Evolutionary conservation across 371 early-diverging fungal genomes (phyloP).

Genomic region (Apophysomyces sp.): DNA sequence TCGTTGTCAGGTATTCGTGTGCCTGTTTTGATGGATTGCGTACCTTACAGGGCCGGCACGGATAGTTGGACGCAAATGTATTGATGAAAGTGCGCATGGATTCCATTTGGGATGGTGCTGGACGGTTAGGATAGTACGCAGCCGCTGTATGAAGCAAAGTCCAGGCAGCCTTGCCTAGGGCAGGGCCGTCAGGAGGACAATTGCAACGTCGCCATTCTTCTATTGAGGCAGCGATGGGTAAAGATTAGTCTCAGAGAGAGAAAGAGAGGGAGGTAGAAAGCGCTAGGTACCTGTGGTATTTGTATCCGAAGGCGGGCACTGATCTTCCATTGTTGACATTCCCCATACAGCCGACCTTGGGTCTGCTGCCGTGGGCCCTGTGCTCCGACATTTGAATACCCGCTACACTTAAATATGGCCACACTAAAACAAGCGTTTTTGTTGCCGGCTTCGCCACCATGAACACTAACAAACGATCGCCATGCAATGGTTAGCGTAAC

Average conservation of each 20-base stretch:
- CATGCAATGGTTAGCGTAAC: conserved; percentile 14
- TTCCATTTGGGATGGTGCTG: conserved; percentile 75
- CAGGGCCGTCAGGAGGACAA: conserved; percentile 88
- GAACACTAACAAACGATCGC: conserved; percentile 12
- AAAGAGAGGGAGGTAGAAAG: too few relatives aligned
- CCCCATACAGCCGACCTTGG: not conserved
- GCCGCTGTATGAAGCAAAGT: conserved; percentile 98
- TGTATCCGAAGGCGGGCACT: not conserved
- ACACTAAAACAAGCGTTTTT: not conserved
- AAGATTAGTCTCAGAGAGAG: too few relatives aligned
- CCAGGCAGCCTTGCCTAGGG: conserved; percentile 94
- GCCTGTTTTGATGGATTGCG: not conserved
- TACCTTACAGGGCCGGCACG: conserved; percentile 88
- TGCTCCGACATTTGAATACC: not conserved
- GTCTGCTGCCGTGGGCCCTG: not conserved
- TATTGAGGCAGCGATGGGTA: too few relatives aligned
- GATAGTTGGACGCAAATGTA: conserved; percentile 90
- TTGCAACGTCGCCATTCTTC: conserved; percentile 48
- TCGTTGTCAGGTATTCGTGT: not conserved
- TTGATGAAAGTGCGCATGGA: conserved; percentile 70
- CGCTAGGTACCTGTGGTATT: not conserved
- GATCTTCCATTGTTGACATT: not conserved
- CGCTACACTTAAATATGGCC: not conserved
- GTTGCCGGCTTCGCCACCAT: not conserved
- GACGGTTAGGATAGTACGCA: conserved; percentile 94